Percentiles rank a stretch among this genome's conserved stretches.
Evolutionary conservation across 495 filamentous ascomycete species (phyloP).

Genomic region (Podospora fimiseda): DNA sequence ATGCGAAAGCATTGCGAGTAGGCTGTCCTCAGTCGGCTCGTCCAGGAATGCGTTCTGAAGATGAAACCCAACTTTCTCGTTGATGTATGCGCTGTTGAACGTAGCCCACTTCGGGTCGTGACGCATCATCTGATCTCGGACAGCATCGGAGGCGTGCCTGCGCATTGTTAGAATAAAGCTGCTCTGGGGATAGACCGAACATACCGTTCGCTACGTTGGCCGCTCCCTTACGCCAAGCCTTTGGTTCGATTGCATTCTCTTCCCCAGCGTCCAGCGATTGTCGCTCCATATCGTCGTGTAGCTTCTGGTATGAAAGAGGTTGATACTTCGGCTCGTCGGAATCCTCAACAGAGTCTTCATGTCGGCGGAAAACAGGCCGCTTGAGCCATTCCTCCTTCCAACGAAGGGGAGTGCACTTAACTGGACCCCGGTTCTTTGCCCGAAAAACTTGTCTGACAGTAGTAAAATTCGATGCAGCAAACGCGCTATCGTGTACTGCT

Average conservation of each 20-base stretch:
- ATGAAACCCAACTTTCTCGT: slow-evolving; percentile 18
- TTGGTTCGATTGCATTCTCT: slow-evolving; percentile 9
- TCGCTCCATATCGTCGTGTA: slow-evolving; percentile 15
- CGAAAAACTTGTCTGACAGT: slow-evolving; percentile 16
- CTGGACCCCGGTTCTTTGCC: slow-evolving; percentile 17
- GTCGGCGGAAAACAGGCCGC: slow-evolving; percentile 20
- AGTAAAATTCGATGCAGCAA: slow-evolving; percentile 10
- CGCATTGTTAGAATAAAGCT: slow-evolving; percentile 5
- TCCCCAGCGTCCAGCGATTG: slow-evolving; percentile 17
- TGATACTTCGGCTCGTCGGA: not conserved
- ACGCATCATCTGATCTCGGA: slow-evolving; percentile 19
- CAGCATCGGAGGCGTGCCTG: slow-evolving; percentile 6
- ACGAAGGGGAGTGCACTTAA: slow-evolving; percentile 13
- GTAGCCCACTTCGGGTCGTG: slow-evolving; percentile 19
- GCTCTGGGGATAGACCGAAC: slow-evolving; percentile 3
- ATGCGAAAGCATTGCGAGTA: slow-evolving; percentile 17
- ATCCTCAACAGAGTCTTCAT: slow-evolving; percentile 6
- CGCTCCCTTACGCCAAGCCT: slow-evolving; percentile 14
- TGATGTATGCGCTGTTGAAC: slow-evolving; percentile 17
- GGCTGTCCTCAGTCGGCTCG: slow-evolving; percentile 8
- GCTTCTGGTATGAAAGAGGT: slow-evolving; percentile 17
- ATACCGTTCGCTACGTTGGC: slow-evolving; percentile 17
- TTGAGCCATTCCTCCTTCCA: slow-evolving; percentile 27
- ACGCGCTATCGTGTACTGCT: slow-evolving; percentile 10
- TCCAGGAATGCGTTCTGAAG: slow-evolving; percentile 18